These are phyloP conservation scores for Hymenoscyphus fraxineus DNA, from an alignment of 2,329 filamentous ascomycete species.

Conservation along the genomic window DNA sequence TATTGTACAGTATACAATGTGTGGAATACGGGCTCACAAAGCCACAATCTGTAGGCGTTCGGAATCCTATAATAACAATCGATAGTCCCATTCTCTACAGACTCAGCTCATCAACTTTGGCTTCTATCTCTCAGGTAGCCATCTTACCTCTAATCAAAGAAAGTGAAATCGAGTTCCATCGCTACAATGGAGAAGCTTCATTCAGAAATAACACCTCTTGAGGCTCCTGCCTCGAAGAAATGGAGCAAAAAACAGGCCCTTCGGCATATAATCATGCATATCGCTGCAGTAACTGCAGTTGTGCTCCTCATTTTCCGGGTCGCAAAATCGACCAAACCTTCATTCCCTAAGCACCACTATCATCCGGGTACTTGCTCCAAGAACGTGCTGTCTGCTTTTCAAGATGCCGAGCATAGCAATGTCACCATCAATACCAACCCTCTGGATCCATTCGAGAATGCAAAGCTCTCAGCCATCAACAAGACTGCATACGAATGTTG, in stretches of 20 bases:
- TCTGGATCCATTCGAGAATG: constrained; percentile 37
- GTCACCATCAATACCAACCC: constrained; percentile 51
- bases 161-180: no score
- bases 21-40: background rate
- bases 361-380: background rate
- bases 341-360: background rate
- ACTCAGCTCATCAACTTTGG: background rate
- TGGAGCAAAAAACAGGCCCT: background rate
- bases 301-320: background rate
- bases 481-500: constrained; percentile 11
- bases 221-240: background rate
- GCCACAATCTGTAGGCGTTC: background rate
- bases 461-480: constrained; percentile 12
- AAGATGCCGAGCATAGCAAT: constrained; percentile 40
- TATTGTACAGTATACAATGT: background rate
- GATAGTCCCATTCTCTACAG: background rate
- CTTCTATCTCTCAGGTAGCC: no score
- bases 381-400: constrained; percentile 1
- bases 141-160: no score
- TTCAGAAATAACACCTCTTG: background rate
- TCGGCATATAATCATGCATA: constrained; percentile 3
- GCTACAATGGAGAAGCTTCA: no score
- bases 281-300: background rate
- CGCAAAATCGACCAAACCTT: background rate
- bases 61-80: background rate